These are phyloP conservation scores for Fragaria ananassa DNA, from an alignment of 306 rosid species.

Conservation along the genomic window DNA sequence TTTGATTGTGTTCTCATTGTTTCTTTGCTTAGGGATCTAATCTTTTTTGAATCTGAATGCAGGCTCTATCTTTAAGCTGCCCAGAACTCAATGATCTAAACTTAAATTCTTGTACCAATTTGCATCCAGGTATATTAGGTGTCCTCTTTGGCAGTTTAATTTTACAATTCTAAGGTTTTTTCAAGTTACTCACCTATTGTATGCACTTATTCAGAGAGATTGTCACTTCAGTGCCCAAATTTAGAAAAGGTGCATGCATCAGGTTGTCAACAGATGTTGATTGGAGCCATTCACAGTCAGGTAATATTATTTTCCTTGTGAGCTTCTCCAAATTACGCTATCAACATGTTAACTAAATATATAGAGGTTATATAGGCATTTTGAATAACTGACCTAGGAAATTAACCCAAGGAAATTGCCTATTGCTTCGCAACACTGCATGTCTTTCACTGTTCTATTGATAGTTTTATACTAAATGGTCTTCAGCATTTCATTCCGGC, in stretches of 20 bases:
- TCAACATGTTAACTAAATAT: neutral
- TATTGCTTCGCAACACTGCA: neutral
- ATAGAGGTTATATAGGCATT: neutral
- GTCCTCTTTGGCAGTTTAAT: constrained; percentile 17
- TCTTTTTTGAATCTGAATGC: constrained; percentile 26
- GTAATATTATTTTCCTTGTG: constrained; percentile 31
- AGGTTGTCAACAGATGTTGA: constrained; percentile 57
- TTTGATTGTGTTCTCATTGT: constrained; percentile 8
- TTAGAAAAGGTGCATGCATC: constrained; percentile 80
- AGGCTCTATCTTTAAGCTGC: constrained; percentile 88
- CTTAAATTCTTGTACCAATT: constrained; percentile 75
- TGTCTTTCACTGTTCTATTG: neutral
- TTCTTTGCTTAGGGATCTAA: constrained; percentile 32
- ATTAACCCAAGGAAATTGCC: neutral
- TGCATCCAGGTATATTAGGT: constrained; percentile 71
- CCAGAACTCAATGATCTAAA: constrained; percentile 81
- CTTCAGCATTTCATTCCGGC: neutral
- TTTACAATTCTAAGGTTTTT: constrained; percentile 2
- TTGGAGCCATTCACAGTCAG: constrained; percentile 69
- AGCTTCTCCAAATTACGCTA: neutral
- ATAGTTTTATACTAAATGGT: neutral
- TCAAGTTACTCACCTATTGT: neutral
- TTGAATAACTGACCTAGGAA: neutral
- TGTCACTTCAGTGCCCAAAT: constrained; percentile 75
- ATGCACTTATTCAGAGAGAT: constrained; percentile 54